Conservation (phyloP, 805 yeast species). For the Ogataea wickerhamii region DNA sequence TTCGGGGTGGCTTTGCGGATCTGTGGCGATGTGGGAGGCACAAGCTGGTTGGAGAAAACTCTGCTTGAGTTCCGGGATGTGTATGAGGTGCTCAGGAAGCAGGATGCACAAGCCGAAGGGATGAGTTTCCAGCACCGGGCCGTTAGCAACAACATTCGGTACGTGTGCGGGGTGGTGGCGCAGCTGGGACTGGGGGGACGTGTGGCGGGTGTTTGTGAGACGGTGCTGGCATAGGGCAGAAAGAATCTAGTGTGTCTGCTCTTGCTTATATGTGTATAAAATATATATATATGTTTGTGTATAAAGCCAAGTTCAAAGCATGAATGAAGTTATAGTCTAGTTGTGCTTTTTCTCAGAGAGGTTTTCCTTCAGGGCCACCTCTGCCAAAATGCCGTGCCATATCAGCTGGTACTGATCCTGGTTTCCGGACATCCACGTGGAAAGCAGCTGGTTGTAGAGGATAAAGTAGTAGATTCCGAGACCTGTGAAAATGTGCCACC, state of each 20-base stretch:
- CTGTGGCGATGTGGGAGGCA: neutral
- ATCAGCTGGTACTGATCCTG: constrained; percentile 52
- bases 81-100: neutral
- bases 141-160: neutral
- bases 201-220: neutral
- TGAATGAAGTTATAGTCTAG: no score
- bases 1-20: neutral
- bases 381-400: constrained; percentile 57
- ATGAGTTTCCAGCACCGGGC: neutral
- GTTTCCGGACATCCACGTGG: constrained; percentile 60
- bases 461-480: constrained; percentile 84
- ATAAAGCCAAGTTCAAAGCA: no score
- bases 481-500: constrained; percentile 95
- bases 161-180: neutral
- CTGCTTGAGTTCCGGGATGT: neutral
- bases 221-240: no score
- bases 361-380: constrained; percentile 33
- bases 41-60: neutral
- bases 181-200: neutral
- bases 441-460: constrained; percentile 70
- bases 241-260: no score
- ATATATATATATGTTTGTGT: no score
- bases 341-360: no score
- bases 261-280: no score
- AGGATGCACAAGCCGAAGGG: neutral